Evolutionary conservation across 352 stramenopile species (phyloP), one percentile per base, ranked within the genome.

Genomic region (Phytopythium cucurbitacearum): DNA sequence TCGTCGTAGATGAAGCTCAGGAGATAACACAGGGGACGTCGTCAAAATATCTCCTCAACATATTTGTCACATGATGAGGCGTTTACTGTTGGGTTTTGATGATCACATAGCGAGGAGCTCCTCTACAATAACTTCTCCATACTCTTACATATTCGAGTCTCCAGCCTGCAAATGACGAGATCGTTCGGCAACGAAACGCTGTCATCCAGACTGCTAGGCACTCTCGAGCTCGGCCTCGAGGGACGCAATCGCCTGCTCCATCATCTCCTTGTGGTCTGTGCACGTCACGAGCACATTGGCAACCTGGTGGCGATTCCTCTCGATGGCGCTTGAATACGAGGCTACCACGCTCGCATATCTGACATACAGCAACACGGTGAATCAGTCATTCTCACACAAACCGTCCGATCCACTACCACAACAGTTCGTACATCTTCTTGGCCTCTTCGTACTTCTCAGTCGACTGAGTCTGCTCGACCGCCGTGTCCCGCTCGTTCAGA

Each of bases 241-340:
- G n/a, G 77, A 75, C 32, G 53, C 53, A 46, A 91, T 89, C 12
- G 76, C 64, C 44, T 71, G 59, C 51, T 90, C 69, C 15, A 90
- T 71, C 44, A 62, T 65, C 48, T 73, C 69, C 47, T 90, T 92
- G 55, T 90, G 73, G 16, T 85, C 68, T 11, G 73, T 88, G 46
- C 79, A 91, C 34, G 69, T 67, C 49, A 84, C 52, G 10, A 92
- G 65, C 35, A 74, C 78, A 34, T 85, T 83, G 12, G 73, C 75
- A 33, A 90, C 49, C 59, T 78, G 71, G 51, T 79, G 69, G 3
- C 74, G 69, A 61, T 78, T 88, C 53, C 80, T 90, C 54, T 82
- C 58, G 1, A 90, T 51, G 42, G 82, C 61, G 13, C 50, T 40
- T 51, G 80, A 59, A 59, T 85, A 88, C 34, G 58, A 57, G 5